These are phyloP conservation scores for Prototheca wickerhamii DNA, from an alignment of 163 green algal species.

Conservation along the genomic window DNA sequence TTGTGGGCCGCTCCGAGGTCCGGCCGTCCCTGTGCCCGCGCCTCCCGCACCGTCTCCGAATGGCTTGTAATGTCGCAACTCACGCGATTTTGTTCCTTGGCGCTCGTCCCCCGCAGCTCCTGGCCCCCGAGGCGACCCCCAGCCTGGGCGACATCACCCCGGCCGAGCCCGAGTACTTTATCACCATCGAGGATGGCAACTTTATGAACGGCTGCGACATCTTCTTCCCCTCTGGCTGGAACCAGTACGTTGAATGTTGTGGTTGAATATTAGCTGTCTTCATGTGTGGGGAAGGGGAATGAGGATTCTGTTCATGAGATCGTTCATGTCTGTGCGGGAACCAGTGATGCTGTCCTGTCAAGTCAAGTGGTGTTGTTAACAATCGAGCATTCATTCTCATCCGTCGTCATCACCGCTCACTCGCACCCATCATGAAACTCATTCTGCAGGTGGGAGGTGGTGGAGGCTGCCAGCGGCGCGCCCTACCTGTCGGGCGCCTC, in stretches of 20 bases:
- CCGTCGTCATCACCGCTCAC: not conserved
- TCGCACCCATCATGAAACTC: not conserved
- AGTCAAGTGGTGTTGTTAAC: too few relatives aligned
- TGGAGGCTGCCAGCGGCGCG: constrained; percentile 45
- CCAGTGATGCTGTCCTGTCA: too few relatives aligned
- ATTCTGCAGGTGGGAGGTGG: constrained; percentile 32
- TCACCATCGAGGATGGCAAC: constrained; percentile 19
- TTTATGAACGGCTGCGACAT: constrained; percentile 25
- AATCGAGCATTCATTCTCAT: too few relatives aligned
- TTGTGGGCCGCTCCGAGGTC: too few relatives aligned
- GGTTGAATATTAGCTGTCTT: not conserved
- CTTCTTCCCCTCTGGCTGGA: constrained; percentile 25
- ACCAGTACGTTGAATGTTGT: constrained; percentile 11
- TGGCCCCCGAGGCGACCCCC: not conserved
- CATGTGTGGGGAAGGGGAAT: not conserved
- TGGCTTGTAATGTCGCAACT: not conserved
- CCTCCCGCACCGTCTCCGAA: too few relatives aligned
- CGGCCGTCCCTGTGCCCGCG: too few relatives aligned
- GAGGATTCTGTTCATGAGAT: too few relatives aligned
- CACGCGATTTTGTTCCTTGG: too few relatives aligned
- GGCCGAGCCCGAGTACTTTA: constrained; percentile 20
- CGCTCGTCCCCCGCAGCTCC: not conserved
- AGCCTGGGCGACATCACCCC: not conserved
- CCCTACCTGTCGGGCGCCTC: constrained; percentile 36
- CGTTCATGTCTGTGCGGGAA: too few relatives aligned